Percentiles rank a stretch among this genome's conserved stretches.
Evolutionary conservation across 805 yeast species (phyloP).

Genomic region (Candida tibetensis): DNA sequence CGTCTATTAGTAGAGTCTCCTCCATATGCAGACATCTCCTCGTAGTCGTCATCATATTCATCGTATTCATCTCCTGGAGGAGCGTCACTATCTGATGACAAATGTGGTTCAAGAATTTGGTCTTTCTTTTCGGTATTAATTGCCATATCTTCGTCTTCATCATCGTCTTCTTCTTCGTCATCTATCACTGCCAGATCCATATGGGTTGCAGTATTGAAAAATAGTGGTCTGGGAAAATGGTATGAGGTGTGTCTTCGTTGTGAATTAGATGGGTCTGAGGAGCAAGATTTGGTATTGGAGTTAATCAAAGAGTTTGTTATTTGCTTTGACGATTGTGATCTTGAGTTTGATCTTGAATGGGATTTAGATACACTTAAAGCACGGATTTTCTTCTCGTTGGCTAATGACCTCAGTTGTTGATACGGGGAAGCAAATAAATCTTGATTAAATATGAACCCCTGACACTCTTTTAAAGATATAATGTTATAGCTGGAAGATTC

Average conservation of each 20-base stretch:
- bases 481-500: slow-evolving; percentile 28
- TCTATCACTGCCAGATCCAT: slow-evolving; percentile 12
- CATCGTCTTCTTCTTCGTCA: slow-evolving; percentile 5
- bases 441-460: slow-evolving; percentile 76
- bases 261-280: slow-evolving; percentile 1
- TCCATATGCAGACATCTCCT: slow-evolving; percentile 18
- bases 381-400: slow-evolving; percentile 30
- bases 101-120: slow-evolving; percentile 1
- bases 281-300: slow-evolving; percentile 5
- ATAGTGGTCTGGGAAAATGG: slow-evolving; percentile 22
- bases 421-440: slow-evolving; percentile 71
- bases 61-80: slow-evolving; percentile 9
- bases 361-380: slow-evolving; percentile 20
- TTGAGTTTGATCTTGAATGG: slow-evolving; percentile 5
- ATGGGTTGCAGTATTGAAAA: slow-evolving; percentile 10
- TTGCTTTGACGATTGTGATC: slow-evolving; percentile 4
- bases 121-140: neutral
- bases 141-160: neutral
- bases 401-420: slow-evolving; percentile 49
- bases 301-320: neutral
- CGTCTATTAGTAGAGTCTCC: slow-evolving; percentile 21
- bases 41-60: slow-evolving; percentile 14
- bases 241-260: slow-evolving; percentile 31
- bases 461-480: slow-evolving; percentile 57
- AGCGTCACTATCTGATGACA: slow-evolving; percentile 6